Evolutionary conservation across 257 asterid genomes (phyloP), one percentile per base, ranked within the genome.

Genomic region (Anisodus tanguticus): DNA sequence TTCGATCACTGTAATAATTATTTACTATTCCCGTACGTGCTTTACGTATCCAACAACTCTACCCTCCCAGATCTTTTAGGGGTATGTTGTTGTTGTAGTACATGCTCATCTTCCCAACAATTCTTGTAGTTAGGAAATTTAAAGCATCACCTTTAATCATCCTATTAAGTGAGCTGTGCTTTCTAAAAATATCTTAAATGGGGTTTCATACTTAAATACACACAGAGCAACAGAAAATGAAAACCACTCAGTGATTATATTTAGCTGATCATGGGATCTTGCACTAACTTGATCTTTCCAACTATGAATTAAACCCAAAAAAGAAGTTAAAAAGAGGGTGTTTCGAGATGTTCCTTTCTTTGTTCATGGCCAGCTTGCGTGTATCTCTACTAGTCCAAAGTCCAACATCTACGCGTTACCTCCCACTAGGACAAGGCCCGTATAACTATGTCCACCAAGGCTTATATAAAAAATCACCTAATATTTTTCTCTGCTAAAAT

Each of bases 211-310:
- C 72, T 66, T 12, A 8, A 66, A 45, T 13, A 66, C 5, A 66
- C 72, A 66, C 4, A 66, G 72, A 39, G 51, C 26, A 68, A 68
- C 51, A 68, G 51, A 68, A 67, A 68, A 68, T 37, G 51, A 35
- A 12, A 37, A 68, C 0, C 76, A 9, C 51, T 5, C 12, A 66
- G 0, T 64, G 45, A 41, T 3, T 41, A 41, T 5, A 41, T 41
- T 41, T 5, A 41, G 45, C 45, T 41, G 45, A 41, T 31, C 35
- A 31, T 41, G 45, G 45, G 45, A 41, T 41, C 6, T 41, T 41
- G 45, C 45, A 41, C 45, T 41, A 41, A 3, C 45, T 41, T 41
- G 45, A 41, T 2, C 45, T 41, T 41, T 41, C 45, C 45, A 41
- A 41, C 45, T 41, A 41, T 41, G 45, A 41, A 6, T 0, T 15